Evolutionary conservation across 2,329 filamentous ascomycete genomes (phyloP), one percentile per base, ranked within the genome.

Genomic region (Hymenoscyphus albidus): DNA sequence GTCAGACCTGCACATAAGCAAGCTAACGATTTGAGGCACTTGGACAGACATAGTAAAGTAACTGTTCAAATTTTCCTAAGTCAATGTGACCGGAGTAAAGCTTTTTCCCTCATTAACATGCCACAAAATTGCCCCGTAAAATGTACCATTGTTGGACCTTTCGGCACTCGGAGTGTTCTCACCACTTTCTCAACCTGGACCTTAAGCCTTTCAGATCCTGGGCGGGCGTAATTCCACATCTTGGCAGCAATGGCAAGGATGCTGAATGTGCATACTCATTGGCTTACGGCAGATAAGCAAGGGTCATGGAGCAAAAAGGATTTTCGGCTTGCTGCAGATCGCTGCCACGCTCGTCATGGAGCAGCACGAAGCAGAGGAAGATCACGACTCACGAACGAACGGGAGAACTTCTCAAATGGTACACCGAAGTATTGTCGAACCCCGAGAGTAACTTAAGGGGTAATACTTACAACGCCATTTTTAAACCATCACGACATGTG

Each of bases 341-440:
- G 42, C 61, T 44, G 64, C 64, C 54, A 64, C 44, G 61, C 55
- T 59, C 64, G 64, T 58, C 64, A 18, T 40, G 55, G 59, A 35
- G 39, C n/a, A 35, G 22, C 31, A 32, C 55, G 54, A 35, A 31
- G 42, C 14, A 58, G 35, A 48, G 22, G 10, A 27, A 54, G 18
- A 54, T 54, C 48, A 54, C 48, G 48, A 54, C 48, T 54, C 48
- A 54, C n/a, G n/a, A 38, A 40, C 13, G 58, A 27, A 32, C 44
- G 35, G 18, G 14, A 16, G 4, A 38, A 42, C 32, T 62, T 64
- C 61, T 65, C 18, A 4, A 57, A 38, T 62, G 60, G 60, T 44
- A 27, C n/a, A 2, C 32, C 18, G 40, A 40, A 40, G 16, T 27
- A 3, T 35, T 48, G 48, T 38, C 48, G 18, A 51, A 22, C 7